Conservation (phyloP, 2,329 filamentous ascomycete species). For the Colletotrichum sublineola region DNA sequence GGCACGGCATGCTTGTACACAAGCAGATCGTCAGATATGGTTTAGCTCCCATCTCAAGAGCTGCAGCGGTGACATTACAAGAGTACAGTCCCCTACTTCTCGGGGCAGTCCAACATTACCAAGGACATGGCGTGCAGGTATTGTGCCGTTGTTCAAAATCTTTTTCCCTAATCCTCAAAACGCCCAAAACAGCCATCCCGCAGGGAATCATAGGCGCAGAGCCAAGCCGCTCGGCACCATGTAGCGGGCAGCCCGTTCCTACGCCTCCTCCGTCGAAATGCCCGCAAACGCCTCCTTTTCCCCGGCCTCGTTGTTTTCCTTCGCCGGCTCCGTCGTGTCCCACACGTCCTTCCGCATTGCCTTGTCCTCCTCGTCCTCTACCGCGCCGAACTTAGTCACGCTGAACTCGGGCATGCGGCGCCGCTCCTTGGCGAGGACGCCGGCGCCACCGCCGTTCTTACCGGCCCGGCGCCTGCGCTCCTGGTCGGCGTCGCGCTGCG, state of each 20-base stretch:
- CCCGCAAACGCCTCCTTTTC: conserved; percentile 32
- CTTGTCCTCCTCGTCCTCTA: conserved; percentile 60
- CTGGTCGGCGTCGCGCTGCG: conserved; percentile 64
- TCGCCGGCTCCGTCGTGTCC: conserved; percentile 40
- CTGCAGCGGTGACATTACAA: conserved; percentile 1
- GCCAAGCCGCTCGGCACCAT: background rate
- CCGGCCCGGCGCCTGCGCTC: conserved; percentile 51
- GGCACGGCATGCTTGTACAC: background rate
- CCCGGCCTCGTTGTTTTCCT: conserved; percentile 17
- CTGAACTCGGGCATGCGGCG: conserved; percentile 65
- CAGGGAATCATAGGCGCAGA: conserved; percentile 22
- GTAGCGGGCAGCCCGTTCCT: background rate
- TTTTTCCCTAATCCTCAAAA: conserved; percentile 39
- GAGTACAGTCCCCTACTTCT: background rate
- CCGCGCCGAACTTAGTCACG: conserved; percentile 67
- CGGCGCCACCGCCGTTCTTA: conserved; percentile 36
- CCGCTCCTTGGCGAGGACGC: conserved; percentile 46
- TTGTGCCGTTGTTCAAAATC: conserved; percentile 32
- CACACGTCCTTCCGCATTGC: conserved; percentile 43
- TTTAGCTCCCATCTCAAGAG: background rate
- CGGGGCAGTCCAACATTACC: background rate
- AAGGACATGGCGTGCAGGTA: conserved; percentile 17
- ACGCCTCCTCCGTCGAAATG: conserved; percentile 39
- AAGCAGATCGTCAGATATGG: background rate
- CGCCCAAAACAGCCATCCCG: conserved; percentile 24